phyloP scores from a whole-genome alignment of 2,329 filamentous ascomycete genomes.

The Exophiala spinifera region DNA sequence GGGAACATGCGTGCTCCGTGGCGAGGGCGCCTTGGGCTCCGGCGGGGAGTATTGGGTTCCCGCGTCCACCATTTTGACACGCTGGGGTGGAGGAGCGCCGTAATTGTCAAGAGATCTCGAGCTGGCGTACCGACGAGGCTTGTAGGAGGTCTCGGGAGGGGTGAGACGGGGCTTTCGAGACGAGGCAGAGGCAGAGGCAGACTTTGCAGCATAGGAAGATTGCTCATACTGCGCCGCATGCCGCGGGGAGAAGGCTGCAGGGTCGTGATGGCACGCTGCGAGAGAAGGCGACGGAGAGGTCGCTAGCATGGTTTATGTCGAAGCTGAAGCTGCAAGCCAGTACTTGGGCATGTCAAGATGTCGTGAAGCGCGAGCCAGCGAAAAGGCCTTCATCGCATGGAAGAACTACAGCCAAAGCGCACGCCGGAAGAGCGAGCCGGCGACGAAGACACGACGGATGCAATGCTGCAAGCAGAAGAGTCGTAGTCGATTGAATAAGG shows the following conservation, averaged over 20 bases:
- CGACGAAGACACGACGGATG: neutral
- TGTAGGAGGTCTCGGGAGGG: slow-evolving; percentile 11
- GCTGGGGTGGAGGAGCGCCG: slow-evolving; percentile 6
- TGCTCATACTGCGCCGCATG: slow-evolving; percentile 17
- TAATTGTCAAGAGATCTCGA: slow-evolving; percentile 24
- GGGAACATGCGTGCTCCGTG: slow-evolving; percentile 32
- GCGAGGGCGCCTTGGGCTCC: slow-evolving; percentile 7
- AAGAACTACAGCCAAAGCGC: neutral
- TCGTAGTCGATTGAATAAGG: too few relatives aligned
- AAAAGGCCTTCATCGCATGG: neutral
- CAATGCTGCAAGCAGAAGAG: too few relatives aligned
- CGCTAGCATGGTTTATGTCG: slow-evolving; percentile 28
- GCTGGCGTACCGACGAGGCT: slow-evolving; percentile 14
- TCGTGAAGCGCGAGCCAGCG: neutral
- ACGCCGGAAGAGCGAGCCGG: too few relatives aligned
- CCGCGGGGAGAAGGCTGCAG: slow-evolving; percentile 10
- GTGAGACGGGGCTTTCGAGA: slow-evolving; percentile 6
- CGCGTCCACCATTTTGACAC: slow-evolving; percentile 44
- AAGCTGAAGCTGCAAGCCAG: slow-evolving; percentile 1
- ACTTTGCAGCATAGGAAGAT: neutral
- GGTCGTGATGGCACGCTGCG: slow-evolving; percentile 10
- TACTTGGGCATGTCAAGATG: neutral
- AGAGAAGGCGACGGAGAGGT: slow-evolving; percentile 27
- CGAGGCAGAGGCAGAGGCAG: neutral
- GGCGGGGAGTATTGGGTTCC: slow-evolving; percentile 52